Conservation (phyloP, 1,284 basidiomycete genomes). For the Moesziomyces antarcticus region DNA sequence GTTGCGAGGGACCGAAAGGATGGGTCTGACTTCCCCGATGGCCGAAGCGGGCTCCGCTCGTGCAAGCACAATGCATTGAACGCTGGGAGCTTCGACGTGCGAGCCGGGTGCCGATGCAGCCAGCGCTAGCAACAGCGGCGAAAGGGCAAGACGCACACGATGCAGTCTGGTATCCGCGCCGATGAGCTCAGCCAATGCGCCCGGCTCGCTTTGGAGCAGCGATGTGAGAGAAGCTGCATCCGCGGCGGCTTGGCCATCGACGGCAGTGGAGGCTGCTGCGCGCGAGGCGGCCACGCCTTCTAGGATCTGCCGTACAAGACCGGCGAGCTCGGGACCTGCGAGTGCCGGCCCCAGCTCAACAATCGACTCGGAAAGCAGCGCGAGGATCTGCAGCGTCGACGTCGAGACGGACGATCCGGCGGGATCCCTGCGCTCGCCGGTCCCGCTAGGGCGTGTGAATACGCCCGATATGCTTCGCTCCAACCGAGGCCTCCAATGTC, state of each 20-base stretch:
- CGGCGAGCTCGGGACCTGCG: slow-evolving; percentile 22
- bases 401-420: slow-evolving; percentile 8
- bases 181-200: slow-evolving; percentile 9
- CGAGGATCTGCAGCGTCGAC: slow-evolving; percentile 14
- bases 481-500: slow-evolving; percentile 24
- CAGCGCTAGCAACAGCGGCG: slow-evolving; percentile 27
- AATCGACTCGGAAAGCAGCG: slow-evolving; percentile 27
- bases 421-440: not conserved
- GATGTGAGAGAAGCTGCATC: slow-evolving; percentile 14
- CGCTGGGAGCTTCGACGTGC: not conserved
- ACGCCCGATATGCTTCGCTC: slow-evolving; percentile 12
- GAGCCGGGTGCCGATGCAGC: slow-evolving; percentile 11
- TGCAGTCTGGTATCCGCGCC: slow-evolving; percentile 10
- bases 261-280: not conserved
- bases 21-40: slow-evolving; percentile 11
- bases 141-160: slow-evolving; percentile 20
- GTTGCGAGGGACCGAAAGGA: slow-evolving; percentile 17
- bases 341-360: slow-evolving; percentile 33
- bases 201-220: slow-evolving; percentile 16
- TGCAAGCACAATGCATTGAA: slow-evolving; percentile 1
- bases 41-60: slow-evolving; percentile 34
- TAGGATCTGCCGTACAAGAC: slow-evolving; percentile 16
- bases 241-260: not conserved
- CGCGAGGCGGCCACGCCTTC: not conserved
- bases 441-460: not conserved